Evolutionary conservation across 345 rosid species (phyloP).

Genomic region (Aquilaria sinensis): DNA sequence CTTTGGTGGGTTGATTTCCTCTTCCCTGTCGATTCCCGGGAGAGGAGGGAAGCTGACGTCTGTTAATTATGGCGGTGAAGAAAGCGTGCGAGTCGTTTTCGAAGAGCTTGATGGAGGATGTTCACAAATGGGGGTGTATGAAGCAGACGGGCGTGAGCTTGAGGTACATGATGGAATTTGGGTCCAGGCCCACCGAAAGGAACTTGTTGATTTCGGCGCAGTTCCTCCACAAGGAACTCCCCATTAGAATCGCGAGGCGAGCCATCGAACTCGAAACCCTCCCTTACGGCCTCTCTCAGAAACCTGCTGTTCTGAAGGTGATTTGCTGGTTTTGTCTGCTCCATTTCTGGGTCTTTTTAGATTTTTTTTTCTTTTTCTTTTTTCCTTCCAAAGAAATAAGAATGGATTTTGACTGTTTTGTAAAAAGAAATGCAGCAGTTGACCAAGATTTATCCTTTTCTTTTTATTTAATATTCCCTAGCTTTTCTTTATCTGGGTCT

Average conservation of each 20-base stretch:
- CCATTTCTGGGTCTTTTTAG: too few relatives aligned
- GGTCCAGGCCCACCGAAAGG: slow-evolving; percentile 49
- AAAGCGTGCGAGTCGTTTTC: slow-evolving; percentile 42
- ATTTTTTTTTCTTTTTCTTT: too few relatives aligned
- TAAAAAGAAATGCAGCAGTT: too few relatives aligned
- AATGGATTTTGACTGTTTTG: too few relatives aligned
- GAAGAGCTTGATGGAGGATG: slow-evolving; percentile 62
- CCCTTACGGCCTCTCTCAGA: slow-evolving; percentile 68
- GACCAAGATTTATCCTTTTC: too few relatives aligned
- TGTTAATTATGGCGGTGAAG: slow-evolving; percentile 54
- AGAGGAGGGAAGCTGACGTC: too few relatives aligned
- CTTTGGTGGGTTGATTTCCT: background rate
- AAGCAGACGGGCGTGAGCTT: slow-evolving; percentile 84
- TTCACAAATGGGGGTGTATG: slow-evolving; percentile 75
- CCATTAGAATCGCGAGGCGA: slow-evolving; percentile 70
- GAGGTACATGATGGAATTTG: slow-evolving; percentile 91
- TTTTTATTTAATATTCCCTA: too few relatives aligned
- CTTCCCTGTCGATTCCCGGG: too few relatives aligned
- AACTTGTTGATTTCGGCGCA: slow-evolving; percentile 71
- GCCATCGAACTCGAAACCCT: slow-evolving; percentile 67
- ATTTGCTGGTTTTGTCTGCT: background rate
- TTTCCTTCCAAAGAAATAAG: too few relatives aligned
- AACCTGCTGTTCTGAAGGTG: slow-evolving; percentile 77
- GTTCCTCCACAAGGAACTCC: slow-evolving; percentile 77
- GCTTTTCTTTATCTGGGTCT: too few relatives aligned